Percentiles rank a stretch among this genome's conserved stretches.
phyloP scores from a whole-genome alignment of 2,329 filamentous ascomycete genomes.

The Aspergillus sp. region DNA sequence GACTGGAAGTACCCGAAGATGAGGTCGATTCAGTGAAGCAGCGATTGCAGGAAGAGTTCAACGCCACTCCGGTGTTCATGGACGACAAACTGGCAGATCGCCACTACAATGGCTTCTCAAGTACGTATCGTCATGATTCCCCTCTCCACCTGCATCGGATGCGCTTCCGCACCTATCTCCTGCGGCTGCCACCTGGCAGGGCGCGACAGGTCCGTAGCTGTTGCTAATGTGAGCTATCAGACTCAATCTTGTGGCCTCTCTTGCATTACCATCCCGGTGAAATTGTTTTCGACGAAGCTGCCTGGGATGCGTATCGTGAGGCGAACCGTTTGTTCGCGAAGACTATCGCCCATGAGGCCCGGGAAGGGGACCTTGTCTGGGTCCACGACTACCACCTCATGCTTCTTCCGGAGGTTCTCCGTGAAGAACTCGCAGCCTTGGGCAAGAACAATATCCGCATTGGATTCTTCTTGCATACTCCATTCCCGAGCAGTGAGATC shows the following conservation, averaged over 20 bases:
- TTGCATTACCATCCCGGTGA: constrained; percentile 99
- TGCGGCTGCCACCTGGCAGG: constrained; percentile 2
- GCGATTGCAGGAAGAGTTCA: constrained; percentile 81
- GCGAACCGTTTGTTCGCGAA: constrained; percentile 92
- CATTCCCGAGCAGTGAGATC: constrained; percentile 95
- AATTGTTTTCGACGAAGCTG: constrained; percentile 94
- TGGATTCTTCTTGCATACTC: constrained; percentile 96
- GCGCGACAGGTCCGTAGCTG: constrained; percentile 13
- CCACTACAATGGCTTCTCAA: constrained; percentile 98
- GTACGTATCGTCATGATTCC: constrained; percentile 59
- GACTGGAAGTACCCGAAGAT: constrained; percentile 82
- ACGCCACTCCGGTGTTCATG: constrained; percentile 88
- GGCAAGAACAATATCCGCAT: constrained; percentile 92
- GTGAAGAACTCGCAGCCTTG: constrained; percentile 74
- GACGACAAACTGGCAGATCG: constrained; percentile 89
- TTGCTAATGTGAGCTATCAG: constrained; percentile 46
- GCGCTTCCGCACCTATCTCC: constrained; percentile 8
- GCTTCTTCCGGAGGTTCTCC: constrained; percentile 92
- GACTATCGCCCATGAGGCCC: constrained; percentile 79
- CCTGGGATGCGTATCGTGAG: constrained; percentile 90
- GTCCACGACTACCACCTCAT: constrained; percentile 98
- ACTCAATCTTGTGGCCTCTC: constrained; percentile 96
- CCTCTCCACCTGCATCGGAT: constrained; percentile 3
- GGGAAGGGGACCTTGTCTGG: constrained; percentile 95
- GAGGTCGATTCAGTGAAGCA: constrained; percentile 74